Percentiles rank a stretch among this genome's conserved stretches.
Conservation (phyloP, 78 protist genomes). For the Tieghemostelium lacteum region DNA sequence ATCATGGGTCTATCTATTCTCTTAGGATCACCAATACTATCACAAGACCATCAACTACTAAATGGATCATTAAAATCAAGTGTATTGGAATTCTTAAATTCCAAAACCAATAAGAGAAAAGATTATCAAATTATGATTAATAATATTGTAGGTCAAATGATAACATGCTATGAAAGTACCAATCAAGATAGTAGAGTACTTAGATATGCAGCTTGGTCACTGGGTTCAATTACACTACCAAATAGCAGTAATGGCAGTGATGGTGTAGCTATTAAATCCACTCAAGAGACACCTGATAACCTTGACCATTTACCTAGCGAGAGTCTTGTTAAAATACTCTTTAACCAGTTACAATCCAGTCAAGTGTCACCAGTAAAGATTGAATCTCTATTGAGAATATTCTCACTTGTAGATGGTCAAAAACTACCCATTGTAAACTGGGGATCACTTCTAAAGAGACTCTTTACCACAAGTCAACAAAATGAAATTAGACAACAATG, state of each 20-base stretch:
- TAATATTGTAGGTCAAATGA: neutral
- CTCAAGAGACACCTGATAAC: conserved; percentile 25
- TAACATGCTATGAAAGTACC: neutral
- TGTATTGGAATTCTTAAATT: conserved; percentile 22
- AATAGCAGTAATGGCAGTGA: neutral
- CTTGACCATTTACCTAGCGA: conserved; percentile 43
- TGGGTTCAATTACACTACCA: conserved; percentile 41
- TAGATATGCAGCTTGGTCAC: conserved; percentile 12
- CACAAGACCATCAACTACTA: neutral
- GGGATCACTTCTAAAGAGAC: conserved; percentile 40
- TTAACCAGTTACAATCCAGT: neutral
- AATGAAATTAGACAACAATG: conserved; percentile 3
- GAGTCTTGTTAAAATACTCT: conserved; percentile 6
- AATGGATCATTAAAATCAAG: neutral
- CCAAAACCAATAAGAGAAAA: conserved; percentile 28
- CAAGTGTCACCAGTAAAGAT: neutral
- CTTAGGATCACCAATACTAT: conserved; percentile 43
- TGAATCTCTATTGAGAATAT: neutral
- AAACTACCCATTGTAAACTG: conserved; percentile 58
- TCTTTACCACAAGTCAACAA: neutral
- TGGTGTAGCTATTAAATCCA: neutral
- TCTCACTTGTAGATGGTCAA: neutral
- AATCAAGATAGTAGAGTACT: conserved; percentile 21
- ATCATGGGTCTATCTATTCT: neutral
- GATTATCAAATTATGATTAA: conserved; percentile 33